Evolutionary conservation across 257 asterid species (phyloP), one percentile per base, ranked within the genome.

Genomic region (Solanum chilense): DNA sequence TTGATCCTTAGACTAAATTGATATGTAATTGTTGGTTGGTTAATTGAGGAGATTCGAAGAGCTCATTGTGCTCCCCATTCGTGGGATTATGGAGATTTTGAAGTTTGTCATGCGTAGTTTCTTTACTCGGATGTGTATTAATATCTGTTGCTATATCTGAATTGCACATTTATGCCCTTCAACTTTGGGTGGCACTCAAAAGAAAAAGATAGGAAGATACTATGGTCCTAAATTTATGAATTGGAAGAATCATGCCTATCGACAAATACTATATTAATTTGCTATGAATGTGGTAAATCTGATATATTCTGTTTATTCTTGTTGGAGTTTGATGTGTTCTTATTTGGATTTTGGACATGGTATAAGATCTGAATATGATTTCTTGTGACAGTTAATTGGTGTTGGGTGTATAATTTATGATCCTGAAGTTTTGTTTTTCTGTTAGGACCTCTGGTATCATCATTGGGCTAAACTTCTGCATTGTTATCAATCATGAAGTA

Each of bases 401-500:
- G 82, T 74, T 74, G 31, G 31, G 82, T 20, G 20, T 45, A 11
- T 27, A 49, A 29, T 29, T 35, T 45, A 44, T 29, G 20, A 35
- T 35, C 73, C 56, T 23, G 49, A 31, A 85, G 10, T 20, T 20
- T 18, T 49, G 29, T 47, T 47, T 56, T 84, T 85, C 31, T 39
- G 13, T 85, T 86, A 86, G 90, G 62, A 58, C 85, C 45, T 21
- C 29, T 82, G 41, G 9, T 35, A 77, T 78, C 87, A 83, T 49
- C 4, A 60, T 69, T 83, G 68, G 86, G 76, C 56, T 23, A 58
- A 87, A 86, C 27, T n/a, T 86, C 83, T 58, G 29, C 62, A 70
- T 35, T 85, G 85, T 87, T 29, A 76, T 56, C 89, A 87, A 90
- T 87, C 89, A 95, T 96, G 99, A 96, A 96, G 93, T 96, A 89